Evolutionary conservation across 2,329 filamentous ascomycete genomes (phyloP), one percentile per base, ranked within the genome.

Genomic region (Colletotrichum melonis): DNA sequence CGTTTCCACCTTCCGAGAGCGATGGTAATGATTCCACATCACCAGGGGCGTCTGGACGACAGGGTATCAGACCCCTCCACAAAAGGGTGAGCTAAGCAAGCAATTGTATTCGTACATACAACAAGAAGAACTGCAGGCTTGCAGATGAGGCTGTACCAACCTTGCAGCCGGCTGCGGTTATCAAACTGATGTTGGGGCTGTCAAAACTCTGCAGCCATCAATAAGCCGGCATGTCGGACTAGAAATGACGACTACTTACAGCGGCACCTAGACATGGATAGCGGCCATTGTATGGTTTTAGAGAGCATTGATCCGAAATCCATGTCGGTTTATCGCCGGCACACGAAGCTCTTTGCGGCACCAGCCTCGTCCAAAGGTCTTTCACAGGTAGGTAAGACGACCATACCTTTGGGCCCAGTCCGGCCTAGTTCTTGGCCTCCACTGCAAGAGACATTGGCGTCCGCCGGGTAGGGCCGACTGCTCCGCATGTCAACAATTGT

Each of bases 21-120:
- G 49, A 30, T 28, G 30, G 24, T 11, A 30, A 42, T 70, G 67
- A 70, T 73, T 73, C 70, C 70, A 70, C 67, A 70, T 65, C 60
- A 56, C 26, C n/a, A 65, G 56, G 70, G 52, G 56, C 46, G 55
- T 65, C 24, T 55, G 32, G 35, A 63, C 22, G 55, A 62, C 60
- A 70, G 67, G 71, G 67, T 56, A 35, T 66, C 32, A 62, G 67
- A 62, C 59, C 60, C 38, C 55, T 62, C 9, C 14, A 52, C 49
- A 28, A 59, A 55, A 56, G 67, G 49, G 55, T 57, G 35, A 66
- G 67, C 56, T 56, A 63, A 57, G 55, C 55, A 72, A 46, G 54
- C 54, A 58, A 28, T n/a, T 69, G 66, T 55, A 64, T 35, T 11
- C 32, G 32, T 12, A 35, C 32, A 35, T 35, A 35, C 32, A 35